Base-by-base conservation (phyloP, 2,329 filamentous ascomycete genomes). In the Hypoxylon sp. region DNA sequence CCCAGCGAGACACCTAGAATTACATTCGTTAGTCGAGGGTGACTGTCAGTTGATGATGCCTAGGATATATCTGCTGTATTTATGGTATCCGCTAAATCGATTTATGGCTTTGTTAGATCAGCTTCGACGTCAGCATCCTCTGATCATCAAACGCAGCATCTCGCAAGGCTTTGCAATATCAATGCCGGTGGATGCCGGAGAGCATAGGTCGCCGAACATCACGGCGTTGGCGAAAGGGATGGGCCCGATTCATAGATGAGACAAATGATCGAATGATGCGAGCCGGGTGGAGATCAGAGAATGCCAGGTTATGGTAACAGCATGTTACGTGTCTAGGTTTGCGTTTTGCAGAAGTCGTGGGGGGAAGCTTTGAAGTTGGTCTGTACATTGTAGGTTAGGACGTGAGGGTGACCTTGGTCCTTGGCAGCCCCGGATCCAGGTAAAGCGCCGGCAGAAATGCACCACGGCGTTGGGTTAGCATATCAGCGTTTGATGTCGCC, bases 371-470 rank as follows among this genome's bases (percentile, higher is more conserved):
- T 60, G 48, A 56, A 20, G 52, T 37, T 32, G 28, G 37, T 39
- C 37, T 19, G 37, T 34, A 8, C 30, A 34, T n/a, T n/a, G n/a
- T 34, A 34, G 32, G 13, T n/a, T n/a, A 60, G 46, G 56, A 41
- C 49, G 52, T 54, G 52, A 50, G 58, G 11, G 30, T 48, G 53
- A 60, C 37, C 54, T 39, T 51, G 56, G 59, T 13, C 28, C 59
- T 66, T 60, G 64, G 59, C 64, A 60, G 43, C 53, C 49, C 50
- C 55, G 7, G 48, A 67, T 64, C 64, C 64, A 67, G 60, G 64
- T 63, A 58, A 64, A 59, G 34, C 49, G 52, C 24, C 53, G 48
- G 46, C 60, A 51, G 53, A 56, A 48, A 53, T 49, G 20, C 41
- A 26, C 30, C 51, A 13, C 41, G 47, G 53, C 32, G 53, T 49